A percentile compares a stretch with the other conserved stretches of the same genome.
Conservation (phyloP, 2,329 filamentous ascomycete species). For the Pseudocercospora cruenta region DNA sequence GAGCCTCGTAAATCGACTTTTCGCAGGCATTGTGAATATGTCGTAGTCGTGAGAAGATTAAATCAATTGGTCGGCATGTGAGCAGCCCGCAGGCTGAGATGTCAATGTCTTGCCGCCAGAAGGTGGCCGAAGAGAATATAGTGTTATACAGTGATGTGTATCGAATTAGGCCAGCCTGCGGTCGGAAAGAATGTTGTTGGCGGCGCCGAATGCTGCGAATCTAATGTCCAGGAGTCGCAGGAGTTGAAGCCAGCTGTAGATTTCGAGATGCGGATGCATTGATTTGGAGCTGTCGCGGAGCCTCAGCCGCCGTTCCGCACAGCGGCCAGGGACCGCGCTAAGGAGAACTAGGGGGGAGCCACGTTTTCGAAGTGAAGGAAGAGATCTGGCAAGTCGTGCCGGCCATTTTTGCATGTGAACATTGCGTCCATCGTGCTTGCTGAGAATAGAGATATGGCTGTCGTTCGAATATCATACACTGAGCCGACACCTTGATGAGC, state of each 20-base stretch:
- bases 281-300: not conserved
- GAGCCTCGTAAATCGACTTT: constrained; percentile 92
- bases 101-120: constrained; percentile 6
- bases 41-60: not conserved
- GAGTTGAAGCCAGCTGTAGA: constrained; percentile 7
- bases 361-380: constrained; percentile 4
- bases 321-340: constrained; percentile 4
- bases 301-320: not conserved
- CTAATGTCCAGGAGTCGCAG: not conserved
- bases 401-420: not conserved
- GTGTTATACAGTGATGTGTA: not conserved
- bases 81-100: constrained; percentile 27
- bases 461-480: not conserved
- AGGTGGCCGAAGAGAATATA: not conserved
- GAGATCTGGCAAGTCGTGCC: not conserved
- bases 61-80: constrained; percentile 6
- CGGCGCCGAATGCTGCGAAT: not conserved
- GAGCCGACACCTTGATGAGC: not conserved
- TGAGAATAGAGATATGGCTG: not conserved
- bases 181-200: constrained; percentile 2
- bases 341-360: constrained; percentile 5
- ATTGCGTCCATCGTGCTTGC: not conserved
- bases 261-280: not conserved
- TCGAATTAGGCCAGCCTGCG: not conserved
- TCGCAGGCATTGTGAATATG: constrained; percentile 70